A percentile compares a stretch with the other conserved stretches of the same genome.
phyloP scores from a whole-genome alignment of 352 stramenopile genomes.

The Albugo candida region DNA sequence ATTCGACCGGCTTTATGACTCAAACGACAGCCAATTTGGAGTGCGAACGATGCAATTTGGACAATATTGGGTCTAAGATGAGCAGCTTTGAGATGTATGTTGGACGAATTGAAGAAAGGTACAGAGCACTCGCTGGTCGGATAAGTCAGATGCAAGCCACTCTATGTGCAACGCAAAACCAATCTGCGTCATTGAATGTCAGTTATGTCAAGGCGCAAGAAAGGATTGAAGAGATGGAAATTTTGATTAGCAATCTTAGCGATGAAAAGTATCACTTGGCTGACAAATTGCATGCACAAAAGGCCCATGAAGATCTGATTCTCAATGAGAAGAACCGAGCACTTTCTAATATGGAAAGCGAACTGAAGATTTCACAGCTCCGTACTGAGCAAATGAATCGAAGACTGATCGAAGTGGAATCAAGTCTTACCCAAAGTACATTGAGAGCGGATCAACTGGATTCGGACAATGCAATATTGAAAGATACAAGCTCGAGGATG shows the following conservation, averaged over 20 bases:
- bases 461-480: background rate
- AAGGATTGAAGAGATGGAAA: background rate
- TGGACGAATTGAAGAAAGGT: too few relatives aligned
- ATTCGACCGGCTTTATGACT: too few relatives aligned
- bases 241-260: background rate
- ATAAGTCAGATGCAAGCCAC: conserved; percentile 11
- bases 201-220: background rate
- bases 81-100: too few relatives aligned
- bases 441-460: background rate
- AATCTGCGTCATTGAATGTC: conserved; percentile 5
- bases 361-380: conserved; percentile 13
- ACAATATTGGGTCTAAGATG: too few relatives aligned
- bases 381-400: conserved; percentile 4
- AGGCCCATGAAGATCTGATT: background rate
- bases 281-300: background rate
- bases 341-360: conserved; percentile 11
- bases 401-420: background rate
- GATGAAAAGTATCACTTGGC: background rate
- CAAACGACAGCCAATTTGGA: too few relatives aligned
- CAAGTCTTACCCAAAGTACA: background rate
- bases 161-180: conserved; percentile 7
- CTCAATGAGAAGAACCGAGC: background rate
- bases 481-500: background rate
- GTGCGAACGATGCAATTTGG: too few relatives aligned
- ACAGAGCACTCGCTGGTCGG: conserved; percentile 8